Conservation (phyloP, 129 eudicot species). For the Cynara cardunculus region DNA sequence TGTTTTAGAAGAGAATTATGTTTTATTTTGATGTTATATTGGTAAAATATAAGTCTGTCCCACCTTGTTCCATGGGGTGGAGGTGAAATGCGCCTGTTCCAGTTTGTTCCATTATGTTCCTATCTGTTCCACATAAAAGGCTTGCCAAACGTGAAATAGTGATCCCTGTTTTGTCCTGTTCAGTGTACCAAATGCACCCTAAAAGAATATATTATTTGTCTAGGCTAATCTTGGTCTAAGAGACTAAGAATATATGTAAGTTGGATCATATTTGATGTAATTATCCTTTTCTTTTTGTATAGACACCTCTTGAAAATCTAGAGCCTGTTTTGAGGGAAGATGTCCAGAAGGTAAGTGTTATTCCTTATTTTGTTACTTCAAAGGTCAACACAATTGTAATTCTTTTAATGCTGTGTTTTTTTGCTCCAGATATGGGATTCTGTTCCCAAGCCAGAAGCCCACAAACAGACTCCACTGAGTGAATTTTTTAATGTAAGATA, state of each 20-base stretch:
- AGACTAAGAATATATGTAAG: not conserved
- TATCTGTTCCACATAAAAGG: no score
- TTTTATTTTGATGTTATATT: no score
- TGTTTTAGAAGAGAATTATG: no score
- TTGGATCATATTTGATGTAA: slow-evolving; percentile 14
- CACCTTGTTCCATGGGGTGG: no score
- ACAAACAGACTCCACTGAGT: slow-evolving; percentile 91
- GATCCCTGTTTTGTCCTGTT: no score
- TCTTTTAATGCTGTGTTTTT: slow-evolving; percentile 2
- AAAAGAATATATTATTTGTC: not conserved
- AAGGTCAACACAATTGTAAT: not conserved
- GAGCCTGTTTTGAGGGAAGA: slow-evolving; percentile 95
- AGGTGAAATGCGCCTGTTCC: no score
- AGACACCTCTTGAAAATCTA: slow-evolving; percentile 93
- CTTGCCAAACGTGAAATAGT: no score
- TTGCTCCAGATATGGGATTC: slow-evolving; percentile 85
- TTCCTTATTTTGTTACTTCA: not conserved
- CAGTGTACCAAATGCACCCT: no score
- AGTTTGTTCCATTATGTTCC: no score
- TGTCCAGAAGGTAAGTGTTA: slow-evolving; percentile 65
- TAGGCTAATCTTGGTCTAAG: not conserved
- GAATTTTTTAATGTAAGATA: slow-evolving; percentile 94
- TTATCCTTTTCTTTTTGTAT: slow-evolving; percentile 27
- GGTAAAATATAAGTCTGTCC: no score
- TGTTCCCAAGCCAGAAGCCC: slow-evolving; percentile 96